phyloP scores from a whole-genome alignment of 1,284 basidiomycete genomes.

The Boletus semigastroideus region DNA sequence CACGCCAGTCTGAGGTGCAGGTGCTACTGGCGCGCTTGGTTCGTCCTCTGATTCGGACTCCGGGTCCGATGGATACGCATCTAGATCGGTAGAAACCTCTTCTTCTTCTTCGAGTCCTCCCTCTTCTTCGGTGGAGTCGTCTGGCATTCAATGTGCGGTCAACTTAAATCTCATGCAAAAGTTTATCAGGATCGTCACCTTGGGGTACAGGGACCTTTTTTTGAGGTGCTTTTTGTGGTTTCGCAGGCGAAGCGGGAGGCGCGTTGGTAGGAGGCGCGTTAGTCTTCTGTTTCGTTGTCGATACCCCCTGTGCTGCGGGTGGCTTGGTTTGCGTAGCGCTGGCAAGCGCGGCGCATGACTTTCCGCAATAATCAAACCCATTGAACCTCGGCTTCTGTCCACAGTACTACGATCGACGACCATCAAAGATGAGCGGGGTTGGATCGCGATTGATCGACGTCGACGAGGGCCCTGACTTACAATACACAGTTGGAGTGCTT shows the following conservation, averaged over 20 bases:
- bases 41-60: slow-evolving; percentile 27
- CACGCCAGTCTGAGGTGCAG: slow-evolving; percentile 6
- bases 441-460: slow-evolving; percentile 32
- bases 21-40: slow-evolving; percentile 5
- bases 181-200: slow-evolving; percentile 22
- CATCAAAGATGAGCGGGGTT: slow-evolving; percentile 19
- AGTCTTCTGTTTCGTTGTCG: slow-evolving; percentile 22
- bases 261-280: slow-evolving; percentile 9
- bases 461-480: slow-evolving; percentile 24
- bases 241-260: slow-evolving; percentile 4
- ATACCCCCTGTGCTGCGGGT: slow-evolving; percentile 8
- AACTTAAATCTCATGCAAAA: slow-evolving; percentile 10
- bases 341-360: slow-evolving; percentile 32
- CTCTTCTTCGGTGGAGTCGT: slow-evolving; percentile 27
- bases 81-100: slow-evolving; percentile 29
- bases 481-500: slow-evolving; percentile 21
- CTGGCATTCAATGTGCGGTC: slow-evolving; percentile 14
- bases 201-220: slow-evolving; percentile 18
- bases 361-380: slow-evolving; percentile 35
- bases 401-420: slow-evolving; percentile 30
- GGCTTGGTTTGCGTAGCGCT: slow-evolving; percentile 16
- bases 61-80: slow-evolving; percentile 35
- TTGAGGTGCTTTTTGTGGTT: slow-evolving; percentile 12
- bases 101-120: slow-evolving; percentile 23
- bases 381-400: slow-evolving; percentile 36